These are phyloP conservation scores for Aspergillus ruber DNA, from an alignment of 2,329 filamentous ascomycete genomes.

Conservation along the genomic window DNA sequence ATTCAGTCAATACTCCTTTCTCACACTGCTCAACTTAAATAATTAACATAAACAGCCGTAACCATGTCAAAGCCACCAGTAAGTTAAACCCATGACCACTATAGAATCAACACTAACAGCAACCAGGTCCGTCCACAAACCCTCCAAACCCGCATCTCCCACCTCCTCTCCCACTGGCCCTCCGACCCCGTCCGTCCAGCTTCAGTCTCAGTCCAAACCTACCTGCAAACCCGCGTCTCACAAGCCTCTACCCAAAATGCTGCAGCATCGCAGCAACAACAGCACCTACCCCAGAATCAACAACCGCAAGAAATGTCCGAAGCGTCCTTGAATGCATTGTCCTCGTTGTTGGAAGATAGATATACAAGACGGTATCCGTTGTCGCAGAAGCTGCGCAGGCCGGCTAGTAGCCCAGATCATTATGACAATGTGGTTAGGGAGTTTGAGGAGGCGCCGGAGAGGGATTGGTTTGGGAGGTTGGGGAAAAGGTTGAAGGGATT, in stretches of 20 bases:
- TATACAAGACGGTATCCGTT: conserved; percentile 49
- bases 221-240: conserved; percentile 30
- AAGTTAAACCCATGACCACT: conserved; percentile 7
- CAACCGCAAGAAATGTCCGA: conserved; percentile 23
- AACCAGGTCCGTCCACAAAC: conserved; percentile 12
- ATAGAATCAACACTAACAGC: conserved; percentile 6
- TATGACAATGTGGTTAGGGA: conserved; percentile 49
- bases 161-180: conserved; percentile 41
- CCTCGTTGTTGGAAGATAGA: conserved; percentile 54
- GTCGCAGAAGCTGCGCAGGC: conserved; percentile 41
- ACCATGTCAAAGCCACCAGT: conserved; percentile 26
- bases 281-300: conserved; percentile 7
- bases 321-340: conserved; percentile 51
- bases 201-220: conserved; percentile 40
- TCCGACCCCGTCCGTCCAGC: conserved; percentile 38
- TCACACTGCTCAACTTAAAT: neutral
- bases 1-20: neutral
- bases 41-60: neutral
- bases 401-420: conserved; percentile 46
- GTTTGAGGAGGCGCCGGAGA: conserved; percentile 47
- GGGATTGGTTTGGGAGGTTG: conserved; percentile 42
- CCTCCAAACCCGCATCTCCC: conserved; percentile 31
- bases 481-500: conserved; percentile 43
- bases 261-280: conserved; percentile 4
- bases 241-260: conserved; percentile 15